Evolutionary conservation across 2,329 filamentous ascomycete genomes (phyloP).

Genomic region (Trichophyton mentagrophytes): DNA sequence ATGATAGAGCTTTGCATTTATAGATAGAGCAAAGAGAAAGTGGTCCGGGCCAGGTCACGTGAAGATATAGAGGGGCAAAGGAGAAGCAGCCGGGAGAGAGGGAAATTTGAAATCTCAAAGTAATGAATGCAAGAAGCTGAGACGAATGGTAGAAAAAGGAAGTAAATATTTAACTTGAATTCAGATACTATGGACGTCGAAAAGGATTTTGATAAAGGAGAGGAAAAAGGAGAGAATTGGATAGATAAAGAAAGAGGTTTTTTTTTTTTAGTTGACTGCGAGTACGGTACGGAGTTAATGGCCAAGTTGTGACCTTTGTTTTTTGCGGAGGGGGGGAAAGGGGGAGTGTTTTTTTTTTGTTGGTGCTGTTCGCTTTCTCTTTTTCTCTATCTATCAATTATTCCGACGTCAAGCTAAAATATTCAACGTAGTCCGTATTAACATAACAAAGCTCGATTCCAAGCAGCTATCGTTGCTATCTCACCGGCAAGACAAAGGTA

Average conservation of each 20-base stretch:
- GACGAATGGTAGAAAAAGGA: neutral
- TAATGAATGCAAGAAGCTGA: neutral
- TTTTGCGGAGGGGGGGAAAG: neutral
- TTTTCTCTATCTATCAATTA: slow-evolving; percentile 7
- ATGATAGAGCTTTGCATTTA: neutral
- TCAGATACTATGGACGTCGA: slow-evolving; percentile 1
- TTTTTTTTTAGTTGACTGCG: neutral
- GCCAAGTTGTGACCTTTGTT: neutral
- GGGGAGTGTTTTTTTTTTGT: neutral
- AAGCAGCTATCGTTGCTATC: slow-evolving; percentile 4
- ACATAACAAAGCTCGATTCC: slow-evolving; percentile 4
- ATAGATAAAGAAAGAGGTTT: neutral
- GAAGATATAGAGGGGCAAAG: no score
- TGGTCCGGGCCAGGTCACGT: neutral
- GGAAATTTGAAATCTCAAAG: neutral
- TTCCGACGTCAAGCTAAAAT: slow-evolving; percentile 4
- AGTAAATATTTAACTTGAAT: slow-evolving; percentile 5
- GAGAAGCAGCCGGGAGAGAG: neutral
- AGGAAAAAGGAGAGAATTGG: no score
- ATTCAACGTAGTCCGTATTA: slow-evolving; percentile 3
- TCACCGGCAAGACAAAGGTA: slow-evolving; percentile 11
- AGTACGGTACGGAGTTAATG: slow-evolving; percentile 4
- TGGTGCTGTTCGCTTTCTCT: neutral
- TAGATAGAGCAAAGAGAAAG: neutral
- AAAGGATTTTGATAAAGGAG: neutral